A percentile compares a stretch with the other conserved stretches of the same genome.
phyloP scores from a whole-genome alignment of 1,139 yeast genomes.

The Geotrichum candidum region DNA sequence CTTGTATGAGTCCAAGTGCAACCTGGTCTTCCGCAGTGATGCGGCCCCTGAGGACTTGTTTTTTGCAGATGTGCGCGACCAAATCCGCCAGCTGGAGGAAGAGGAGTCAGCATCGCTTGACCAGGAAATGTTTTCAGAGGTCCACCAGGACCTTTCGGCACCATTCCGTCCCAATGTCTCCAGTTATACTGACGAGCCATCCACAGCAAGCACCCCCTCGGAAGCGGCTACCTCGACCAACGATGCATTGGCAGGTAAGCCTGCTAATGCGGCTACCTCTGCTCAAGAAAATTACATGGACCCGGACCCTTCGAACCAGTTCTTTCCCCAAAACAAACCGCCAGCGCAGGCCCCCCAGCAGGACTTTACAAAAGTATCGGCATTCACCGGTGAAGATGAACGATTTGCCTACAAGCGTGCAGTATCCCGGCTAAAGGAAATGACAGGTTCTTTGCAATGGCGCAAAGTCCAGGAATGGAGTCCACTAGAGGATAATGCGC shows the following conservation, averaged over 20 bases:
- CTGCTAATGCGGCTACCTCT: conserved; percentile 1
- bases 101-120: conserved; percentile 38
- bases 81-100: conserved; percentile 24
- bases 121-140: conserved; percentile 64
- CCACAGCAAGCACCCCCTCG: conserved; percentile 28
- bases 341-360: not conserved
- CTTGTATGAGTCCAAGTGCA: conserved; percentile 60
- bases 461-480: conserved; percentile 46
- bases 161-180: conserved; percentile 70
- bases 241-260: not conserved
- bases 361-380: conserved; percentile 47
- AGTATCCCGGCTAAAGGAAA: conserved; percentile 60
- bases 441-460: conserved; percentile 57
- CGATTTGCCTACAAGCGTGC: conserved; percentile 70
- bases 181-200: conserved; percentile 37
- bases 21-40: conserved; percentile 48
- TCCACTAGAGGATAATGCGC: conserved; percentile 47
- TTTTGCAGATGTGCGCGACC: conserved; percentile 43
- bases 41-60: conserved; percentile 49
- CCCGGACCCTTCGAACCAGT: conserved; percentile 14
- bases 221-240: conserved; percentile 1
- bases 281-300: not conserved
- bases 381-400: conserved; percentile 75
- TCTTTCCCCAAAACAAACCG: conserved; percentile 6
- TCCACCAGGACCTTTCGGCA: conserved; percentile 51